These are phyloP conservation scores for Suillus bovinus DNA, from an alignment of 768 basidiomycete species.

Conservation along the genomic window DNA sequence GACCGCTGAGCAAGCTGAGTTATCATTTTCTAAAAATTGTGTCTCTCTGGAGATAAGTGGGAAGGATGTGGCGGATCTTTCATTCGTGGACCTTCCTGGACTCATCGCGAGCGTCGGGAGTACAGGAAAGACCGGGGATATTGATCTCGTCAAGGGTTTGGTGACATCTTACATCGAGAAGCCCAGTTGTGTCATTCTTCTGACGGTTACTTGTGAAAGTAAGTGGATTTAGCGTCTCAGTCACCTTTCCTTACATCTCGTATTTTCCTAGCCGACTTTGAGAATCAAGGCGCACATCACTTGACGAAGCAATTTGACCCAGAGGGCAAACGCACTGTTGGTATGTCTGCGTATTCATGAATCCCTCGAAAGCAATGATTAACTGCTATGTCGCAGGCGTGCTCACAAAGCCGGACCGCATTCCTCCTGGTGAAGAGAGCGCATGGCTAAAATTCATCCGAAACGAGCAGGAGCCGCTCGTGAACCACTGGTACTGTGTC, in stretches of 20 bases:
- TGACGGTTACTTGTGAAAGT: slow-evolving; percentile 56
- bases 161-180: slow-evolving; percentile 61
- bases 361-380: slow-evolving; percentile 44
- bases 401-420: slow-evolving; percentile 74
- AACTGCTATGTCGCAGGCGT: slow-evolving; percentile 45
- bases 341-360: slow-evolving; percentile 54
- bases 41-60: slow-evolving; percentile 63
- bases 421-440: slow-evolving; percentile 23
- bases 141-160: slow-evolving; percentile 58
- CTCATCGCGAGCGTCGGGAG: slow-evolving; percentile 57
- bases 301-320: slow-evolving; percentile 63
- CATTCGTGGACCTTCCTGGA: slow-evolving; percentile 66
- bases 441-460: slow-evolving; percentile 58
- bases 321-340: slow-evolving; percentile 66
- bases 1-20: slow-evolving; percentile 15
- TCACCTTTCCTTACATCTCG: slow-evolving; percentile 26
- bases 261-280: slow-evolving; percentile 64
- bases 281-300: slow-evolving; percentile 75
- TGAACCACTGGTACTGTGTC: slow-evolving; percentile 39
- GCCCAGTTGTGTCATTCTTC: slow-evolving; percentile 66
- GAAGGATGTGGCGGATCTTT: slow-evolving; percentile 58
- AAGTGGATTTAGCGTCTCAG: neutral
- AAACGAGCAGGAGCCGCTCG: slow-evolving; percentile 43
- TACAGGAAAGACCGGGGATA: slow-evolving; percentile 53
- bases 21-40: slow-evolving; percentile 54